These are phyloP conservation scores for Lactarius indigo DNA, from an alignment of 768 basidiomycete genomes.

Conservation along the genomic window DNA sequence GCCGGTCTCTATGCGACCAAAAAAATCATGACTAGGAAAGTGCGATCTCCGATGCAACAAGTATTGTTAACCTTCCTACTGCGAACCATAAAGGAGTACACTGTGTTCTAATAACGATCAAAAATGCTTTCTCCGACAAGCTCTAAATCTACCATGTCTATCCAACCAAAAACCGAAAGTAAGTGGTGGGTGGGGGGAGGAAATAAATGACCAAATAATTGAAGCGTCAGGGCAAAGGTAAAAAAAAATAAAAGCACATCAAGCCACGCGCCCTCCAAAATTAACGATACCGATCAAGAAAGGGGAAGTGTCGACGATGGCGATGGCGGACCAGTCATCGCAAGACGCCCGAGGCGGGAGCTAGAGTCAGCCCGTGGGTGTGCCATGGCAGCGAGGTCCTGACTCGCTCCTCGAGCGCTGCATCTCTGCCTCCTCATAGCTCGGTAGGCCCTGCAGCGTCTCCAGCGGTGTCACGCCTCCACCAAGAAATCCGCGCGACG, in stretches of 20 bases:
- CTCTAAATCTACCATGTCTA: not conserved
- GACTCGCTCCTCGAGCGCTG: constrained; percentile 26
- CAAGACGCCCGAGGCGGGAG: not conserved
- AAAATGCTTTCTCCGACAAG: not conserved
- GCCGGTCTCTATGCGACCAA: not conserved
- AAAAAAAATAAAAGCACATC: not conserved
- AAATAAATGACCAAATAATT: not conserved
- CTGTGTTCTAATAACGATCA: not conserved
- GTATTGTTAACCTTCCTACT: not conserved
- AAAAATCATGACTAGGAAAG: not conserved
- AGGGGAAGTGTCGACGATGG: not conserved
- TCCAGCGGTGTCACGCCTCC: constrained; percentile 81
- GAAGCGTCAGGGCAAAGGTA: not conserved
- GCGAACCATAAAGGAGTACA: not conserved
- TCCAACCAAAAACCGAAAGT: not conserved
- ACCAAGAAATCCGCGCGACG: constrained; percentile 84
- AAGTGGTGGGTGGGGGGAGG: not conserved
- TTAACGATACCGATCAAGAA: not conserved
- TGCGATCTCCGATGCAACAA: not conserved
- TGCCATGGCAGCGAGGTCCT: constrained; percentile 24
- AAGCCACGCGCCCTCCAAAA: not conserved
- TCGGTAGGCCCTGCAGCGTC: constrained; percentile 75
- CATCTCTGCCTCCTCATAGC: constrained; percentile 69
- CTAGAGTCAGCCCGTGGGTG: too few species aligned
- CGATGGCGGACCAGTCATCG: not conserved